Base-by-base conservation (phyloP, 2,329 filamentous ascomycete species). In the Thelonectria rubi region DNA sequence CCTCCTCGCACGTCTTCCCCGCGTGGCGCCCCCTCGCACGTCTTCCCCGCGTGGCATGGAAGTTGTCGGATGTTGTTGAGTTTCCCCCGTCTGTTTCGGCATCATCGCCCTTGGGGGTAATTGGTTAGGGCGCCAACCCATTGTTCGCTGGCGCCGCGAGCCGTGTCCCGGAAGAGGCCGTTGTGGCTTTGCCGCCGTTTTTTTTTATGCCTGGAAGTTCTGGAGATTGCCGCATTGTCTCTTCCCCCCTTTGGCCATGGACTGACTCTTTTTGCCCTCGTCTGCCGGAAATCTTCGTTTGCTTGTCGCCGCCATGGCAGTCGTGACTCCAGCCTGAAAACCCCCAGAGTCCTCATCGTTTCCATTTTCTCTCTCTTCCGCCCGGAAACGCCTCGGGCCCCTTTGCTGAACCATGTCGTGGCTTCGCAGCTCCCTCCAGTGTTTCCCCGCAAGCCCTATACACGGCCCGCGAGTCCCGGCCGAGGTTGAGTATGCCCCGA, bases 61-160 rank as follows among this genome's bases (percentile, higher is more conserved):
- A 21, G 10, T 17, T 43, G 53, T 55, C 53, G 43, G 34, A 48
- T 55, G 53, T 55, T 55, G 43, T 55, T 55, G 32, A 55, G 53
- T 37, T 55, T 55, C 32, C 21, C 32, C 40, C 17, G 53, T 20
- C 45, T 39, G 53, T 48, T 48, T 55, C 53, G 46, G 34, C 42
- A 32, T 17, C 42, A 9, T 32, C 37, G 53, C 43, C 43, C 53
- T 48, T 40, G 30, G 34, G 30, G 48, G 9, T 43, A 48, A 48
- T 14, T 21, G 32, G 53, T 30, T 40, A 40, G 46, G 53, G n/a
- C n/a, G 24, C 30, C 32, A 12, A 18, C 26, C 53, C 53, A 55
- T 48, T 55, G 18, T 21, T 18, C 53, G 34, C 37, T 43, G 43
- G 46, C 20, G 43, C 32, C 15, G 32, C n/a, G 15, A 8, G 14